Base-by-base conservation (phyloP, 768 basidiomycete species). In the Dacryopinax spathularia region DNA sequence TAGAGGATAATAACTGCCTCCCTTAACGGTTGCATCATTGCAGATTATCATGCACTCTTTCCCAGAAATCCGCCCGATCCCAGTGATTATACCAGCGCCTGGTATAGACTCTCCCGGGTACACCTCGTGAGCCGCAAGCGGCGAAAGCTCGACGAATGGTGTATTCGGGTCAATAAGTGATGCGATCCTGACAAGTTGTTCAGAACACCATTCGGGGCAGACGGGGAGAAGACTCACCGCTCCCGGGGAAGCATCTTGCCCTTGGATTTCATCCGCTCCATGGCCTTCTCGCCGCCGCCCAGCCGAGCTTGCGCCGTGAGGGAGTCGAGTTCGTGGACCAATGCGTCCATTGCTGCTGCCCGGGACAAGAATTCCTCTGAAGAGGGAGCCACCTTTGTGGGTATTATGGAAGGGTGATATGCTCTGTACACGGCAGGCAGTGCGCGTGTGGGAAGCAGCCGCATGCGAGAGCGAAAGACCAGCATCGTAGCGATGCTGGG, bases 11-110 rank as follows among this genome's bases (percentile, higher is more conserved):
- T 95, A 95, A 0, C 89, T 89, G 7, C 92, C 92, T 15, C 92
- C 92, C 72, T 93, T 93, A 29, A 92, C 90, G 6, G 90, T 92
- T 33, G 92, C 87, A 71, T 97, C 93, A 73, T 96, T 97, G n/a
- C 90, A 88, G 3, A 95, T 85, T 3, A 97, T 74, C 67, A 96
- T 84, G 70, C 90, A 93, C 73, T 94, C 89, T 64, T 82, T 77
- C 0, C 91, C 91, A 25, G 85, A 80, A 36, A 93, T 84, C 33
- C 88, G 78, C 1, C 87, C 87, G 65, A 87, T 81, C 7, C 93
- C 93, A 1, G 92, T 91, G 65, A 97, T 88, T 41, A 97, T 82
- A 2, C 92, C 94, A 1, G 91, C 93, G 0, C 87, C 89, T 20
- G 94, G 92, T 33, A 96, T 83, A 3, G 70, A 67, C 66, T 89